Percentiles rank a stretch among this genome's conserved stretches.
Evolutionary conservation across 2,329 filamentous ascomycete species (phyloP).

Genomic region (Geosmithia putterillii): DNA sequence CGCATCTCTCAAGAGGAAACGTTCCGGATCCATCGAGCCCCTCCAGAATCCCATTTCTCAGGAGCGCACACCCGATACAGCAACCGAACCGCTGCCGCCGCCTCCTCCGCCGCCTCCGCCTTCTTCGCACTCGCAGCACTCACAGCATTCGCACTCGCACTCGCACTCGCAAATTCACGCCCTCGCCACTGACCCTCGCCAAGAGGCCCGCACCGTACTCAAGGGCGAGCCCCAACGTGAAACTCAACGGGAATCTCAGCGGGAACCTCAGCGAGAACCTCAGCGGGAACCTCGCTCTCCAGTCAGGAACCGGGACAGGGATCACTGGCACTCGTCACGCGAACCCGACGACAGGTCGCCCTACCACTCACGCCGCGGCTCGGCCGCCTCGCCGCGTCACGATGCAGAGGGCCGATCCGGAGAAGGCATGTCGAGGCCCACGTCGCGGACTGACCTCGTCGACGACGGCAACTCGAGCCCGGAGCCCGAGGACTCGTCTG

Average conservation of each 20-base stretch:
- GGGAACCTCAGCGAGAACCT: constrained; percentile 30
- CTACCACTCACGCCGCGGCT: constrained; percentile 33
- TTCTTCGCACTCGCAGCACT: too few relatives aligned
- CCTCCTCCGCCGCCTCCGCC: too few relatives aligned
- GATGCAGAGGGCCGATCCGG: constrained; percentile 37
- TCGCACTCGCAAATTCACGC: too few relatives aligned
- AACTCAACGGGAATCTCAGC: constrained; percentile 30
- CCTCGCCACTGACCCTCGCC: too few relatives aligned
- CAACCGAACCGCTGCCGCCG: constrained; percentile 8
- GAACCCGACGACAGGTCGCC: constrained; percentile 32
- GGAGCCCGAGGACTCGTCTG: constrained; percentile 36
- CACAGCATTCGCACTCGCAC: too few relatives aligned
- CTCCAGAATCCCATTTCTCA: constrained; percentile 19
- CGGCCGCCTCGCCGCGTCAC: constrained; percentile 28
- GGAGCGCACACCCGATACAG: constrained; percentile 20
- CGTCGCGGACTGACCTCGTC: constrained; percentile 31
- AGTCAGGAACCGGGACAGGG: constrained; percentile 32
- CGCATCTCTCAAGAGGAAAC: constrained; percentile 51
- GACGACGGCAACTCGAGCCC: constrained; percentile 42
- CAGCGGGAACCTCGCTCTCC: constrained; percentile 20
- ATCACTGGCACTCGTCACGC: constrained; percentile 36
- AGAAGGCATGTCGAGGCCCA: constrained; percentile 30
- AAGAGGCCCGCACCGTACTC: background rate
- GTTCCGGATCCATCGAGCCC: constrained; percentile 50
- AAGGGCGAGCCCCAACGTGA: background rate